Evolutionary conservation across 352 stramenopile species (phyloP).

Genomic region (Phytopythium helicoides): DNA sequence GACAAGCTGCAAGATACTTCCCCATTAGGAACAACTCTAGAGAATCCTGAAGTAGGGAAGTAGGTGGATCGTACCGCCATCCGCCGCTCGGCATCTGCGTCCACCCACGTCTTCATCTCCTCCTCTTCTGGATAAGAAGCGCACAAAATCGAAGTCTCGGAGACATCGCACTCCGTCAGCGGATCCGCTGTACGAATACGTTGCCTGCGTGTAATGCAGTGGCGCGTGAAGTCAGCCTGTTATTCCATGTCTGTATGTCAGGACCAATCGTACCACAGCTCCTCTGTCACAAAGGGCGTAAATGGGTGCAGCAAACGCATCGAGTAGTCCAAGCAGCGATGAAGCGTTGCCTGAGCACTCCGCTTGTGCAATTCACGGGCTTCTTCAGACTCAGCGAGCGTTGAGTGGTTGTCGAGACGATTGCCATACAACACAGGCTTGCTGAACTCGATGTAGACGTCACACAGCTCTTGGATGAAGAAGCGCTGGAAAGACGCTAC

Average conservation of each 20-base stretch:
- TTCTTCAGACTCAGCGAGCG: constrained; percentile 31
- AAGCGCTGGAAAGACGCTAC: constrained; percentile 75
- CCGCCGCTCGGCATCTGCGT: constrained; percentile 79
- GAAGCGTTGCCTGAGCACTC: constrained; percentile 92
- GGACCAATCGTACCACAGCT: constrained; percentile 95
- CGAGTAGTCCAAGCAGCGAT: constrained; percentile 93
- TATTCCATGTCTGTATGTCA: too few relatives aligned
- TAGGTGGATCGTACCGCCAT: constrained; percentile 72
- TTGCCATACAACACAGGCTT: constrained; percentile 83
- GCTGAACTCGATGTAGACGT: constrained; percentile 89
- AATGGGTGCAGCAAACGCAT: constrained; percentile 98
- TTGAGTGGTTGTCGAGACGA: constrained; percentile 23
- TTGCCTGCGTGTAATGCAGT: constrained; percentile 32
- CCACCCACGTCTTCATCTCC: constrained; percentile 73
- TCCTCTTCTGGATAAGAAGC: constrained; percentile 82
- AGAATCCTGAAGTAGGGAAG: not conserved
- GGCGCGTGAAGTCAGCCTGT: not conserved
- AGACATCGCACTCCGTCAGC: constrained; percentile 8
- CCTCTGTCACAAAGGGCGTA: constrained; percentile 99
- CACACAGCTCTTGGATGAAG: constrained; percentile 85
- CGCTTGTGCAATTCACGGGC: constrained; percentile 58
- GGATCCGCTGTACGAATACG: constrained; percentile 58
- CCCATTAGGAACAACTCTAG: too few relatives aligned
- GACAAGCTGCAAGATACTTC: constrained; percentile 57
- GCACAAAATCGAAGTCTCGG: constrained; percentile 63